Evolutionary conservation across 176 grass and related monocot species (phyloP), one percentile per base, ranked within the genome.

Genomic region (bread wheat (Triticum aestivum)): DNA sequence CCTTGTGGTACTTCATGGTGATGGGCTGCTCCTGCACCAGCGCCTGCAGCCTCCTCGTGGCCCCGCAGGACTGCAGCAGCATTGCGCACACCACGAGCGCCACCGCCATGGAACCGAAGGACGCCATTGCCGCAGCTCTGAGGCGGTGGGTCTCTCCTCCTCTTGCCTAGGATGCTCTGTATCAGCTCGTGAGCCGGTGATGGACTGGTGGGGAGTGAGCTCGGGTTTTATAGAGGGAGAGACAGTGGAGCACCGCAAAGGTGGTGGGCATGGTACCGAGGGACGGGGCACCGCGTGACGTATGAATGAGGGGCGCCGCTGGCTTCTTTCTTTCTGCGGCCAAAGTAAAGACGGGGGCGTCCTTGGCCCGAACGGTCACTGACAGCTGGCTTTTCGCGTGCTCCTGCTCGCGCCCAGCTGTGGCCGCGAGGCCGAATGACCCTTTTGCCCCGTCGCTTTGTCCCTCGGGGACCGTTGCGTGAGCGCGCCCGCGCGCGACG

Each of bases 1-100:
- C 95, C 84, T 93, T 95, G 91, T 95, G 95, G 93, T 98, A 95
- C 27, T 56, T 83, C 81, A 93, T 91, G 76, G 91, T 90, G 45
- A 97, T 82, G 29, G 83, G 89, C 61, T 39, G 89, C 3, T 94
- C 94, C 69, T 90, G 79, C n/a, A 93, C 95, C 0, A 93, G 77
- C 18, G 80, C 65, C 0, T 83, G 51, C 0, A 88, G 93, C 2
- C 65, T 24, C 83, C 94, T 65, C 42, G 83, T 78, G 10, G 87
- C 94, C 21, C 29, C 39, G 75, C 82, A 90, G 63, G 42, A 73
- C 26, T 80, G 73, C 45, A 91, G 66, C 30, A 84, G 34, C 12
- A 90, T 8, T 49, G 84, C 67, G 5, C 82, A 63, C 9, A 75
- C 41, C 0, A 97, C 33, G 3, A 86, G 24, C 12, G 56, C 32